These are phyloP conservation scores for Eruca vesicaria DNA, from an alignment of 441 rosid species.

Conservation along the genomic window DNA sequence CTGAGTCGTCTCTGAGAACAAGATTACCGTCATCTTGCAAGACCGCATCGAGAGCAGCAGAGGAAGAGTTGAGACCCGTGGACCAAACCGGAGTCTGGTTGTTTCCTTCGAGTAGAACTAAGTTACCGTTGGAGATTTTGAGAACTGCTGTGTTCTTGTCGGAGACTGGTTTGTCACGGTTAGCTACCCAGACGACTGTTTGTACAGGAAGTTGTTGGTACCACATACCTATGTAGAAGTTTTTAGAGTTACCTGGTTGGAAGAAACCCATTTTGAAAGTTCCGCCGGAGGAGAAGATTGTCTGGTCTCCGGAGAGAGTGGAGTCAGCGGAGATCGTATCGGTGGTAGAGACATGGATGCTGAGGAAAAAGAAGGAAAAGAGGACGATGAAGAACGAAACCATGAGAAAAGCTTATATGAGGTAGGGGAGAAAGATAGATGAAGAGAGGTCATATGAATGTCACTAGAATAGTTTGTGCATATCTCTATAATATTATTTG, in stretches of 20 bases:
- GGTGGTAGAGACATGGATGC: constrained; percentile 29
- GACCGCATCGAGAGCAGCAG: constrained; percentile 42
- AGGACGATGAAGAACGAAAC: constrained; percentile 13
- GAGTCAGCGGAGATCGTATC: constrained; percentile 40
- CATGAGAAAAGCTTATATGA: constrained; percentile 9
- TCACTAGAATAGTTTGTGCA: neutral
- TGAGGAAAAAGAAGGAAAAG: neutral
- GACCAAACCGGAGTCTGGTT: constrained; percentile 60
- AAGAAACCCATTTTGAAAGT: constrained; percentile 51
- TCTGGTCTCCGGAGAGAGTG: constrained; percentile 47
- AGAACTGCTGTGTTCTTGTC: constrained; percentile 34
- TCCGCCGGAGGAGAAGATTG: constrained; percentile 39
- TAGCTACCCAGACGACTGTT: constrained; percentile 57
- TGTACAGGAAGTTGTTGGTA: constrained; percentile 37
- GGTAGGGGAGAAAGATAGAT: neutral
- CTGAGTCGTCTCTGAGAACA: constrained; percentile 42
- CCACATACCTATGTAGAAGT: constrained; percentile 74
- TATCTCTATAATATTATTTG: too few relatives aligned
- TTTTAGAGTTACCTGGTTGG: constrained; percentile 43
- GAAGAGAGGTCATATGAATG: too few relatives aligned
- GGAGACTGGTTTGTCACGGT: constrained; percentile 43
- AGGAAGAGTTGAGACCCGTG: constrained; percentile 40
- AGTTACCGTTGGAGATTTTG: constrained; percentile 46
- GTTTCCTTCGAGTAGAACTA: constrained; percentile 38
- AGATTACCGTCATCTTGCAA: constrained; percentile 65